Conservation (phyloP, 208 protist species). For the Crithidia thermophila region DNA sequence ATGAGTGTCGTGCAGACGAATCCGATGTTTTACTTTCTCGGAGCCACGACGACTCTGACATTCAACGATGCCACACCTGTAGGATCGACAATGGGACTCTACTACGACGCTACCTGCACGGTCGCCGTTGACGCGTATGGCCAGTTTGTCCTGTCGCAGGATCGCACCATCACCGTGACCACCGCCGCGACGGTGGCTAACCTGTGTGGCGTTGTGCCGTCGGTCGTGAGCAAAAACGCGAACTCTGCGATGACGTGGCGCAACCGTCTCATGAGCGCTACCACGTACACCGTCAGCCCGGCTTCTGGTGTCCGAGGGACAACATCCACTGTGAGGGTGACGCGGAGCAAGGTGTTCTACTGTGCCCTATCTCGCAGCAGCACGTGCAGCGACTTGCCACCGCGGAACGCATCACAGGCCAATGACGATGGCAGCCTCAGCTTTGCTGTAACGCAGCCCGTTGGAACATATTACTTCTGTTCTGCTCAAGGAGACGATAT, state of each 20-base stretch:
- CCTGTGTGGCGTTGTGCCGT: background rate
- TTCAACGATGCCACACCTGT: conserved; percentile 18
- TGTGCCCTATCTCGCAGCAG: background rate
- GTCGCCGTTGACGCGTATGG: background rate
- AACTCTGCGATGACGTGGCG: background rate
- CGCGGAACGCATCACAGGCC: background rate
- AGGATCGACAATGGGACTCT: background rate
- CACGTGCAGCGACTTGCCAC: conserved; percentile 2
- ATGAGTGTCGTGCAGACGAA: conserved; percentile 10
- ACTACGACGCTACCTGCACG: conserved; percentile 5
- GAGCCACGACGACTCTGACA: too few species aligned
- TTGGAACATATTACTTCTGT: conserved; percentile 4
- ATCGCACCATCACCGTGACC: background rate
- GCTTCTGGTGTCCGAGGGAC: background rate
- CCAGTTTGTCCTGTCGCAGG: background rate
- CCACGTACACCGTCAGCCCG: background rate
- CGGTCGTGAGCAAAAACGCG: background rate
- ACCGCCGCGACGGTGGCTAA: background rate
- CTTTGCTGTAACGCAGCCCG: background rate
- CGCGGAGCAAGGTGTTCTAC: background rate
- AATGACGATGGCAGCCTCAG: background rate
- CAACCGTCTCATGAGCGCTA: background rate
- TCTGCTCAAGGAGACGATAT: background rate
- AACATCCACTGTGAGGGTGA: background rate
- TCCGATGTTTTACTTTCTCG: conserved; percentile 6